Evolutionary conservation across 2,329 filamentous ascomycete species (phyloP).

Genomic region (Cladophialophora bantiana): DNA sequence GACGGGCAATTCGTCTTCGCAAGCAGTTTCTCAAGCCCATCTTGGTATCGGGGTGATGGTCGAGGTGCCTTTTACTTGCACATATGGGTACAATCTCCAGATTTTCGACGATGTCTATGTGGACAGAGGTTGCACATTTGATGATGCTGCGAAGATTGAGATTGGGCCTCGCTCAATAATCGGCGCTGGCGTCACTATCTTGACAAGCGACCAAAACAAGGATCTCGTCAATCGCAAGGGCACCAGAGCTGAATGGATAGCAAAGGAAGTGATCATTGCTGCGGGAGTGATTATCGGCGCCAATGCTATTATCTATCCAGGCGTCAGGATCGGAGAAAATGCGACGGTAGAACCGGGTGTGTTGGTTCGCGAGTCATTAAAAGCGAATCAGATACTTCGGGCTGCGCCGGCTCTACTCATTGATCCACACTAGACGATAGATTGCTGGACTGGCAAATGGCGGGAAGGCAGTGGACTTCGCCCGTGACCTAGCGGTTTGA

Average conservation of each 20-base stretch:
- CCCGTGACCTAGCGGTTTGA: not conserved
- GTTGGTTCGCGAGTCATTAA: slow-evolving; percentile 53
- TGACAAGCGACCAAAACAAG: slow-evolving; percentile 74
- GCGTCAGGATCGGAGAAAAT: slow-evolving; percentile 51
- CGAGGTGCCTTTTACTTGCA: slow-evolving; percentile 87
- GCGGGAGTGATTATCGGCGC: slow-evolving; percentile 72
- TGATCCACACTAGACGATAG: slow-evolving; percentile 4
- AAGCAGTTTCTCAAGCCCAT: slow-evolving; percentile 51
- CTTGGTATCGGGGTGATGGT: slow-evolving; percentile 80
- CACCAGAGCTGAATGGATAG: slow-evolving; percentile 73
- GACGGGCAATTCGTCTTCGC: slow-evolving; percentile 67
- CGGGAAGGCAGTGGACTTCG: not conserved
- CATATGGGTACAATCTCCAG: slow-evolving; percentile 93
- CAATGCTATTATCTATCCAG: slow-evolving; percentile 64
- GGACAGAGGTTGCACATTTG: slow-evolving; percentile 81
- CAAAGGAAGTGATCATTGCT: slow-evolving; percentile 76
- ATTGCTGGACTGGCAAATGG: not conserved
- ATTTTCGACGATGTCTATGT: slow-evolving; percentile 87
- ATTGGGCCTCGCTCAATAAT: slow-evolving; percentile 75
- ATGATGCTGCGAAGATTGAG: slow-evolving; percentile 82
- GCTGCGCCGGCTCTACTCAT: slow-evolving; percentile 13
- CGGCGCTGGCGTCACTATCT: slow-evolving; percentile 85
- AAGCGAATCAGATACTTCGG: slow-evolving; percentile 52
- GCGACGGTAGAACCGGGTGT: slow-evolving; percentile 55
- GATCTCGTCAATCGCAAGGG: slow-evolving; percentile 78